Percentiles rank a stretch among this genome's conserved stretches.
phyloP scores from a whole-genome alignment of 176 grass and related monocot genomes.

The Canna indica region DNA sequence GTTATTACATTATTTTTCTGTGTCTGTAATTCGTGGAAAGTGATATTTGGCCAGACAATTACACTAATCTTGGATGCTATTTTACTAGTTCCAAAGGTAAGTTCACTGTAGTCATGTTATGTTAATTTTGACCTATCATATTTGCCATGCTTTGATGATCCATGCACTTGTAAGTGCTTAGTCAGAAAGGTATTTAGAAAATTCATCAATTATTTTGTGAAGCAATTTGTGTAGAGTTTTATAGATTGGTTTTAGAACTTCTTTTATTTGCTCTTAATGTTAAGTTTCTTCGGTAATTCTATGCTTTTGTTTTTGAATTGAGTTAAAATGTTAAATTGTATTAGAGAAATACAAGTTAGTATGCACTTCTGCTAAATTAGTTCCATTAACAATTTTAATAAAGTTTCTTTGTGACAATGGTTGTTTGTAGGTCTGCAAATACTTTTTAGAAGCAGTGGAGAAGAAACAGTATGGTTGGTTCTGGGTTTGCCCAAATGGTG shows the following conservation, averaged over 20 bases:
- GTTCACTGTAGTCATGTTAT: neutral
- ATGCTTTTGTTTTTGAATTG: neutral
- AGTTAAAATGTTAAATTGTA: neutral
- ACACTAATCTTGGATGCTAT: neutral
- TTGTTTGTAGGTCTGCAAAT: conserved; percentile 73
- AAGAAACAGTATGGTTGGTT: conserved; percentile 99
- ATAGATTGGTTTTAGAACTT: neutral
- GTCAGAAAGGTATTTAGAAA: neutral
- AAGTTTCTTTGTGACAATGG: conserved; percentile 5
- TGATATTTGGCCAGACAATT: neutral
- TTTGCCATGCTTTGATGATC: neutral
- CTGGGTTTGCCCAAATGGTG: conserved; percentile 93
- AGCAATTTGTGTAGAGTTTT: neutral
- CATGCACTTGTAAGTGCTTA: neutral
- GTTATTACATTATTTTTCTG: neutral
- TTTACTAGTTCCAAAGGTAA: neutral
- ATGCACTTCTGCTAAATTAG: too few species aligned
- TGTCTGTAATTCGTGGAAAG: neutral
- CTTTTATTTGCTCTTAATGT: neutral
- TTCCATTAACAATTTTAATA: neutral
- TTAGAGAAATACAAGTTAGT: too few species aligned
- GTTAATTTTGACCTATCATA: neutral
- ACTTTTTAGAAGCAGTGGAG: conserved; percentile 93
- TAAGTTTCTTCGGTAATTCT: neutral
- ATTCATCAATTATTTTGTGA: neutral